Percentiles rank a stretch among this genome's conserved stretches.
Evolutionary conservation across 208 protist genomes (phyloP).

Genomic region (Wallacemonas sp.): DNA sequence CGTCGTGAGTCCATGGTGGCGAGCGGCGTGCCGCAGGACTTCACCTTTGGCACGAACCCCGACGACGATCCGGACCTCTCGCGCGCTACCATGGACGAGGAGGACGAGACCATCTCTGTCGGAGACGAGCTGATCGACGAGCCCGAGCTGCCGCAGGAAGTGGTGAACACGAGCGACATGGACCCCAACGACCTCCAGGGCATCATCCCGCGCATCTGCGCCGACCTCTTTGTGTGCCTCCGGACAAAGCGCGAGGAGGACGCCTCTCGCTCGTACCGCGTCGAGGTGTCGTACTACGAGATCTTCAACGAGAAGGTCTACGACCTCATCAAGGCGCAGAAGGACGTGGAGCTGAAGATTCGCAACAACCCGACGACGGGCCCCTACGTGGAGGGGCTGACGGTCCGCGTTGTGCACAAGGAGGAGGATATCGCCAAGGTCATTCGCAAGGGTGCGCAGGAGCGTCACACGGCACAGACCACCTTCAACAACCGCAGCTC

Average conservation of each 20-base stretch:
- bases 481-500: conserved; percentile 90
- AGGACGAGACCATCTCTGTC: conserved; percentile 18
- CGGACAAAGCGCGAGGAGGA: conserved; percentile 61
- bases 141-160: conserved; percentile 33
- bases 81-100: neutral
- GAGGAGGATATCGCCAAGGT: conserved; percentile 74
- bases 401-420: conserved; percentile 42
- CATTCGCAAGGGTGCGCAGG: conserved; percentile 73
- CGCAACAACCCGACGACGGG: conserved; percentile 68
- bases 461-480: conserved; percentile 82
- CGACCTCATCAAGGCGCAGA: conserved; percentile 63
- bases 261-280: conserved; percentile 67
- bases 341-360: conserved; percentile 64
- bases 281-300: conserved; percentile 86
- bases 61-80: conserved; percentile 24
- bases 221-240: conserved; percentile 66
- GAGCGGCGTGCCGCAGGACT: neutral
- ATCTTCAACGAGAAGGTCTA: conserved; percentile 93
- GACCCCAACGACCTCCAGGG: conserved; percentile 72
- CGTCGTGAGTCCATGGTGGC: conserved; percentile 20
- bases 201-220: conserved; percentile 77
- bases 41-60: conserved; percentile 30
- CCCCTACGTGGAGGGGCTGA: conserved; percentile 81
- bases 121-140: conserved; percentile 20
- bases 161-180: conserved; percentile 49